Percentiles rank a stretch among this genome's conserved stretches.
These are phyloP conservation scores for Hyaloperonospora brassicae DNA, from an alignment of 352 stramenopile species.

Conservation along the genomic window DNA sequence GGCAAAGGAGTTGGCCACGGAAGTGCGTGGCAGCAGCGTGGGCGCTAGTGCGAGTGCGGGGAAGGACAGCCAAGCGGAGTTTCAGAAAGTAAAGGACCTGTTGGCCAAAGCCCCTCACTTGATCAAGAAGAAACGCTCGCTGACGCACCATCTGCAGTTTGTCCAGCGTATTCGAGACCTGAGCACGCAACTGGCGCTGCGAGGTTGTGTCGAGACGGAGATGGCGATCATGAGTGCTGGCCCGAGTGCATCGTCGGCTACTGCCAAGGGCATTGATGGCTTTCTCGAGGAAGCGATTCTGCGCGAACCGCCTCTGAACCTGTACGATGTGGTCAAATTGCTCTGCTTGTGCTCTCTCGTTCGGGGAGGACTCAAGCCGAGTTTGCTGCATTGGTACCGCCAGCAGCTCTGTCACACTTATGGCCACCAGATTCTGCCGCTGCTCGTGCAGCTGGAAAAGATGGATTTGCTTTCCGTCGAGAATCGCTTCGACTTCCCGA, in stretches of 20 bases:
- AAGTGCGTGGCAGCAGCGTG: conserved; percentile 29
- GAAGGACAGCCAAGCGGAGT: conserved; percentile 23
- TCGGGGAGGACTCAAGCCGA: conserved; percentile 48
- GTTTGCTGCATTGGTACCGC: conserved; percentile 54
- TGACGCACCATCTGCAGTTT: conserved; percentile 59
- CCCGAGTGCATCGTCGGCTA: conserved; percentile 30
- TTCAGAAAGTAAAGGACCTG: conserved; percentile 42
- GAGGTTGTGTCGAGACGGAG: conserved; percentile 65
- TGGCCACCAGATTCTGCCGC: conserved; percentile 54
- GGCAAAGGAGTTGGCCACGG: conserved; percentile 40
- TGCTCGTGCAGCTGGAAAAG: conserved; percentile 67
- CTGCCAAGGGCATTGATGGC: conserved; percentile 49
- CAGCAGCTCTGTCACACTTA: conserved; percentile 81
- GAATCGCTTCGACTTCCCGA: conserved; percentile 61
- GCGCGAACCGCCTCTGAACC: conserved; percentile 52
- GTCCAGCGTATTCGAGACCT: conserved; percentile 52
- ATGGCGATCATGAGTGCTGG: conserved; percentile 71
- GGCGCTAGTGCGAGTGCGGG: conserved; percentile 10
- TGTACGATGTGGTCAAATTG: conserved; percentile 70
- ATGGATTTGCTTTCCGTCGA: conserved; percentile 53
- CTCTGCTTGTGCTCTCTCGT: conserved; percentile 71
- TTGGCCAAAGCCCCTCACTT: conserved; percentile 60
- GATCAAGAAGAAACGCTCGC: conserved; percentile 61
- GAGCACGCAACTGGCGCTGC: conserved; percentile 50
- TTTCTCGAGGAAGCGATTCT: conserved; percentile 68